Evolutionary conservation across 352 stramenopile species (phyloP).

Genomic region (Globisporangium sylvaticum): DNA sequence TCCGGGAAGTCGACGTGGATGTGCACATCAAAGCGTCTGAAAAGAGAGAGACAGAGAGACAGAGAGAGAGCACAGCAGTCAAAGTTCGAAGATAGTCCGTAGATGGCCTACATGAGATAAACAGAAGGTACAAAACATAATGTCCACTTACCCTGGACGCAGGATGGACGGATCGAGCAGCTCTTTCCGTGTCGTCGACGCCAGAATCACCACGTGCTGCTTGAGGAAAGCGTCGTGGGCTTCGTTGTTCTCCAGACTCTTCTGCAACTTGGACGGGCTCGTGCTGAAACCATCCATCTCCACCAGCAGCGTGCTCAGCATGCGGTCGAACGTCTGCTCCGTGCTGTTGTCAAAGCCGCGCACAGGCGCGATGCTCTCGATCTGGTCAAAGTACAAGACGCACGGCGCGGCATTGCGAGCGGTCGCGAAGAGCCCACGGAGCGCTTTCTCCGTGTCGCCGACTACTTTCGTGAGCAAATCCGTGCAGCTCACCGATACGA

Average conservation of each 20-base stretch:
- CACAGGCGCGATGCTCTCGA: slow-evolving; percentile 84
- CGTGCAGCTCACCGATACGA: slow-evolving; percentile 85
- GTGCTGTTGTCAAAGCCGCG: slow-evolving; percentile 89
- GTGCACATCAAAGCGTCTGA: slow-evolving; percentile 81
- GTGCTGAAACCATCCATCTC: slow-evolving; percentile 90
- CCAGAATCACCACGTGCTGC: slow-evolving; percentile 82
- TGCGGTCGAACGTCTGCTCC: slow-evolving; percentile 90
- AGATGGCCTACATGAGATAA: neutral
- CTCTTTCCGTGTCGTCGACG: slow-evolving; percentile 68
- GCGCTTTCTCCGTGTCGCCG: slow-evolving; percentile 85
- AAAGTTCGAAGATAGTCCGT: neutral
- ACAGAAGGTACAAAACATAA: neutral
- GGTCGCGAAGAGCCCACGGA: slow-evolving; percentile 85
- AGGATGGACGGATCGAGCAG: slow-evolving; percentile 85
- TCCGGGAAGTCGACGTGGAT: slow-evolving; percentile 63
- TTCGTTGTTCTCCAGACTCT: slow-evolving; percentile 32
- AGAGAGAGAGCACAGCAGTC: neutral
- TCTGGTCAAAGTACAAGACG: slow-evolving; percentile 89
- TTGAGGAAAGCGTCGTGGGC: slow-evolving; percentile 63
- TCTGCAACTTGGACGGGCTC: slow-evolving; percentile 27
- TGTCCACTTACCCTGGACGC: slow-evolving; percentile 59
- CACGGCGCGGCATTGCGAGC: slow-evolving; percentile 85
- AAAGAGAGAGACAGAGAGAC: neutral
- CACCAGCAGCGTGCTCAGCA: slow-evolving; percentile 88
- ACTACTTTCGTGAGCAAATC: slow-evolving; percentile 90